These are phyloP conservation scores for Polygonum aviculare DNA, from an alignment of 148 eudicot genomes.

Conservation along the genomic window DNA sequence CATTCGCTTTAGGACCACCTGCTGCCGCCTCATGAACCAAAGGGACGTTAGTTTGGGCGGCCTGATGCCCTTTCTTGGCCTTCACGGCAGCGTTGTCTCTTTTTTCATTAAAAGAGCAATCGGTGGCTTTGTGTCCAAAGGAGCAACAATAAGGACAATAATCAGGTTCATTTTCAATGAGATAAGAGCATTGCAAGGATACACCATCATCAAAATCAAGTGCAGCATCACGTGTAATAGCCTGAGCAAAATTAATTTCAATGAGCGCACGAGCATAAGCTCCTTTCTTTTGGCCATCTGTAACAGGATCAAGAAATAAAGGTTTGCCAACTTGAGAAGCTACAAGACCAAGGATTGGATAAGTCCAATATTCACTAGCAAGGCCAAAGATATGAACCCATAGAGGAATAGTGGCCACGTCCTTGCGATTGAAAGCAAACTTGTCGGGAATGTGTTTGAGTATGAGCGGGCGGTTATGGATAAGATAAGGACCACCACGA, in stretches of 20 bases:
- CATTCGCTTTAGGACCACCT: too few relatives aligned
- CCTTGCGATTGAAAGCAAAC: not conserved
- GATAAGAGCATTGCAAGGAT: rapidly evolving
- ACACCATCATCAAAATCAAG: not conserved
- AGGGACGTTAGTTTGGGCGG: too few relatives aligned
- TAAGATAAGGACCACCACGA: too few relatives aligned
- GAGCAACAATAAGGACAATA: not conserved
- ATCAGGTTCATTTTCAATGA: not conserved
- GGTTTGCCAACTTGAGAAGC: not conserved
- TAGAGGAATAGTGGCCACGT: not conserved
- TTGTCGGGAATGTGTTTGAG: not conserved
- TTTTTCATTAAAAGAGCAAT: not conserved
- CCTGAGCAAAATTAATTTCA: not conserved
- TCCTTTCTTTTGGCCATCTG: not conserved
- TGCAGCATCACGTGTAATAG: rapidly evolving
- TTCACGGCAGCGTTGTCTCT: not conserved
- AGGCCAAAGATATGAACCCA: not conserved
- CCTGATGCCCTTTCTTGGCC: too few relatives aligned
- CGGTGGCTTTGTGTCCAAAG: not conserved
- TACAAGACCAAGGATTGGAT: not conserved
- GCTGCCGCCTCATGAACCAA: too few relatives aligned
- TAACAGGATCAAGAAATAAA: not conserved
- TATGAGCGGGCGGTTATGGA: not conserved
- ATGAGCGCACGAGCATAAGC: not conserved
- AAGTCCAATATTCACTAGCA: not conserved